A percentile compares a stretch with the other conserved stretches of the same genome.
Evolutionary conservation across 495 filamentous ascomycete species (phyloP).

Genomic region (Tetracladium setigerum): DNA sequence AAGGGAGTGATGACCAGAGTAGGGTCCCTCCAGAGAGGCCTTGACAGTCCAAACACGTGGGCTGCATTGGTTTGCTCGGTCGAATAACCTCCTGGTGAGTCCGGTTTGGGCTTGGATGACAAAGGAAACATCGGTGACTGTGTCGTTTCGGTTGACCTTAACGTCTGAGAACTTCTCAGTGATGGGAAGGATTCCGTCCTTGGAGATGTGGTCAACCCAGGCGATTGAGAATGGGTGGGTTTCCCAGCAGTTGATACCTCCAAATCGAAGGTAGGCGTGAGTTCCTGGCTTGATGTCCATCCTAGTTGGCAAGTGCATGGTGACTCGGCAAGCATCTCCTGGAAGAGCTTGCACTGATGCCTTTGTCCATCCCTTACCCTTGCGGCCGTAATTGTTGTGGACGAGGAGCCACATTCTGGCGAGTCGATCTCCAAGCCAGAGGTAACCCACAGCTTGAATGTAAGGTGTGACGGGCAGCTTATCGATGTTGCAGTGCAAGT

Average conservation of each 20-base stretch:
- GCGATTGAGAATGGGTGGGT: constrained; percentile 92
- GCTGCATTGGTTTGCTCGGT: constrained; percentile 23
- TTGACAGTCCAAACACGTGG: constrained; percentile 25
- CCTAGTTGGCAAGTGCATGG: constrained; percentile 66
- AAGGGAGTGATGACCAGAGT: constrained; percentile 72
- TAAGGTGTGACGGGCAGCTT: constrained; percentile 57
- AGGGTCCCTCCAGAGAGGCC: constrained; percentile 74
- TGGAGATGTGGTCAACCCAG: constrained; percentile 54
- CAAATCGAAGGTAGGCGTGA: constrained; percentile 83
- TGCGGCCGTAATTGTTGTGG: constrained; percentile 57
- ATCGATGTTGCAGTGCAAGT: constrained; percentile 60
- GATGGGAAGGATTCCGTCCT: constrained; percentile 26
- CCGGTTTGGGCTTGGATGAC: constrained; percentile 80
- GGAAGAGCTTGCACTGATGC: constrained; percentile 71
- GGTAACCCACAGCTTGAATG: constrained; percentile 55
- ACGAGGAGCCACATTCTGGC: constrained; percentile 60
- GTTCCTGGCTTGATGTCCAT: constrained; percentile 76
- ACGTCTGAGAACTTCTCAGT: constrained; percentile 22
- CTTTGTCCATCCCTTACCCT: constrained; percentile 48
- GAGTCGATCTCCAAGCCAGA: constrained; percentile 74
- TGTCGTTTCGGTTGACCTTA: constrained; percentile 2
- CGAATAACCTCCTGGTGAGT: constrained; percentile 77
- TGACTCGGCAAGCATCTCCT: constrained; percentile 77
- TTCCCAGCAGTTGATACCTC: constrained; percentile 67
- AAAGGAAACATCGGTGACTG: constrained; percentile 55